A percentile compares a stretch with the other conserved stretches of the same genome.
Conservation (phyloP, 148 eudicot species). For the Heliamphora exappendiculata region DNA sequence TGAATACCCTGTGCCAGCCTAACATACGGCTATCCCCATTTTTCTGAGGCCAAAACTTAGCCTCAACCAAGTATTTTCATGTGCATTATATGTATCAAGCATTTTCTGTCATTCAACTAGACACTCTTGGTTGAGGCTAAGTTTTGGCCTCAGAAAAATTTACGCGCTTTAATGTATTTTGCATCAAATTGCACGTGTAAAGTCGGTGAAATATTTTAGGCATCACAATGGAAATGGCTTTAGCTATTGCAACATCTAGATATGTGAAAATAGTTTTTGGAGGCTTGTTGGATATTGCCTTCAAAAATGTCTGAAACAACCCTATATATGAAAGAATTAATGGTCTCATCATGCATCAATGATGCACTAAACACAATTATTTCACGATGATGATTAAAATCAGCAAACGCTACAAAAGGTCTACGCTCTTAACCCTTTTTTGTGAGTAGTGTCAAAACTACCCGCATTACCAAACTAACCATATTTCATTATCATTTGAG, state of each 20-base stretch:
- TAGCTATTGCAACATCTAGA: neutral
- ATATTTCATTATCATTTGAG: neutral
- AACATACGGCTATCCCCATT: neutral
- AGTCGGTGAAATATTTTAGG: neutral
- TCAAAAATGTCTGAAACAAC: constrained; percentile 2
- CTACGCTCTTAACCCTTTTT: neutral
- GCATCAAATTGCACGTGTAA: neutral
- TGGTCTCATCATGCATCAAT: neutral
- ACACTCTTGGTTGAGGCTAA: no score
- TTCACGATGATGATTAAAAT: neutral
- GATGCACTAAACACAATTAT: neutral
- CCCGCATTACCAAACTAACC: neutral
- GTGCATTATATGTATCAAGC: neutral
- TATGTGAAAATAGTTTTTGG: neutral
- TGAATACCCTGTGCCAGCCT: neutral
- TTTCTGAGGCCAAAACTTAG: neutral
- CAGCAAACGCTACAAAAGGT: neutral
- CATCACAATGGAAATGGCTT: neutral
- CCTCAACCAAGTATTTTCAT: neutral
- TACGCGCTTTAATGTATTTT: neutral
- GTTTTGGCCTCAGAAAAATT: neutral
- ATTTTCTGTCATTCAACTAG: neutral
- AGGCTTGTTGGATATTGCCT: constrained; percentile 1
- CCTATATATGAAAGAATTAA: neutral
- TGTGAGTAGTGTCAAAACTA: neutral